A percentile compares a stretch with the other conserved stretches of the same genome.
phyloP scores from a whole-genome alignment of 495 filamentous ascomycete species.

The Beverwykella pulmonaria region DNA sequence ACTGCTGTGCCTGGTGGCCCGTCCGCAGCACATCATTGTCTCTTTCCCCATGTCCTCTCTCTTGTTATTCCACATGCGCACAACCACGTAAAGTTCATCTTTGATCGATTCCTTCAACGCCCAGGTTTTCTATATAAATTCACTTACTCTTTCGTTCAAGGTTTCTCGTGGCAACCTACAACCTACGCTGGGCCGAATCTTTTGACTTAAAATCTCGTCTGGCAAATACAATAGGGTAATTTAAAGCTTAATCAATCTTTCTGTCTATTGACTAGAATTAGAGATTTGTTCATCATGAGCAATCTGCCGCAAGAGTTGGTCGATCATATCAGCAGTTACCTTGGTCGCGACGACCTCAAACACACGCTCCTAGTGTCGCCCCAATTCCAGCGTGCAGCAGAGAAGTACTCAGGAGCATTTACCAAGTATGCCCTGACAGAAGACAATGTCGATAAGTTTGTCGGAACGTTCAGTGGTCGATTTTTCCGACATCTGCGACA shows the following conservation, averaged over 20 bases:
- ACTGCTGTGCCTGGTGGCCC: too few relatives aligned
- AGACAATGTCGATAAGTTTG: not conserved
- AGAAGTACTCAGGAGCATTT: not conserved
- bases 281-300: not conserved
- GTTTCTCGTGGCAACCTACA: too few relatives aligned
- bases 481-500: not conserved
- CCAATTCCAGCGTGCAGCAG: not conserved
- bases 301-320: slow-evolving; percentile 1
- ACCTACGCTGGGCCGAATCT: too few relatives aligned
- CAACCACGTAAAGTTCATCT: too few relatives aligned
- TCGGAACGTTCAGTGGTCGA: not conserved
- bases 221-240: too few relatives aligned
- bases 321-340: not conserved
- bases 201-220: too few relatives aligned
- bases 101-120: too few relatives aligned
- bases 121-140: too few relatives aligned
- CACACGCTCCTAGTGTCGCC: not conserved
- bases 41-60: not conserved
- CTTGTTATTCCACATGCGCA: too few relatives aligned
- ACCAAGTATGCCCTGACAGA: not conserved
- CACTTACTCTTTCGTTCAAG: too few relatives aligned
- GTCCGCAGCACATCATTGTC: too few relatives aligned
- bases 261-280: too few relatives aligned
- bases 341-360: not conserved
- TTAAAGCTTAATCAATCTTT: not conserved